A percentile compares a stretch with the other conserved stretches of the same genome.
These are phyloP conservation scores for Senna tora DNA, from an alignment of 306 rosid genomes.

Conservation along the genomic window DNA sequence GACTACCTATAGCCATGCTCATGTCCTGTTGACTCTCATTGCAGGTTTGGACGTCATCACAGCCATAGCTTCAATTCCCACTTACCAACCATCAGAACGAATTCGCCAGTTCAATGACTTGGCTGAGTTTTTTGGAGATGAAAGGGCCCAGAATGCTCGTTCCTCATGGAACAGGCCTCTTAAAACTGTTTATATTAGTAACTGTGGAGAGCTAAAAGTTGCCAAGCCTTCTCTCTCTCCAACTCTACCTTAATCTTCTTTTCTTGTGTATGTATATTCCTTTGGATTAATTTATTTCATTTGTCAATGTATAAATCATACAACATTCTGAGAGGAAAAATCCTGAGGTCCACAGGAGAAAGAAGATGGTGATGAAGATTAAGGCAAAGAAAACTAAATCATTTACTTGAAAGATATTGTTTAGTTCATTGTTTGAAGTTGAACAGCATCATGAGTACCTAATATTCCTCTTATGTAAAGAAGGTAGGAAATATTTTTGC, in stretches of 20 bases:
- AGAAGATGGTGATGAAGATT: conserved; percentile 1
- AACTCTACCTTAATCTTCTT: conserved; percentile 62
- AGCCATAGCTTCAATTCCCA: conserved; percentile 77
- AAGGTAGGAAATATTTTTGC: not conserved
- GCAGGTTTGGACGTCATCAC: conserved; percentile 90
- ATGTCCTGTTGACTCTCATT: conserved; percentile 38
- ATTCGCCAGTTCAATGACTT: conserved; percentile 88
- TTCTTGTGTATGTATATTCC: conserved; percentile 35
- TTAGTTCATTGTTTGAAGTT: conserved; percentile 13
- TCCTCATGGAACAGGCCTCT: conserved; percentile 83
- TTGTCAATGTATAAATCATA: conserved; percentile 40
- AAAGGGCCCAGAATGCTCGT: conserved; percentile 89
- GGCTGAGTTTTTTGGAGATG: conserved; percentile 84
- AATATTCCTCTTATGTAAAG: not conserved
- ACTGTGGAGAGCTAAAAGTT: conserved; percentile 84
- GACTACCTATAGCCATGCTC: conserved; percentile 15
- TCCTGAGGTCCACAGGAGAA: not conserved
- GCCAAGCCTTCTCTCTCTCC: conserved; percentile 88
- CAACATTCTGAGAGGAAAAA: conserved; percentile 29
- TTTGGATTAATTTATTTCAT: conserved; percentile 31
- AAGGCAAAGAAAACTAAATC: not conserved
- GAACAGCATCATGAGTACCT: not conserved
- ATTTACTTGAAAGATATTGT: conserved; percentile 19
- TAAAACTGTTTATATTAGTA: conserved; percentile 75
- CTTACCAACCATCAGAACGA: conserved; percentile 74